Base-by-base conservation (phyloP, 2,329 filamentous ascomycete species). In the Mariannaea elegans region DNA sequence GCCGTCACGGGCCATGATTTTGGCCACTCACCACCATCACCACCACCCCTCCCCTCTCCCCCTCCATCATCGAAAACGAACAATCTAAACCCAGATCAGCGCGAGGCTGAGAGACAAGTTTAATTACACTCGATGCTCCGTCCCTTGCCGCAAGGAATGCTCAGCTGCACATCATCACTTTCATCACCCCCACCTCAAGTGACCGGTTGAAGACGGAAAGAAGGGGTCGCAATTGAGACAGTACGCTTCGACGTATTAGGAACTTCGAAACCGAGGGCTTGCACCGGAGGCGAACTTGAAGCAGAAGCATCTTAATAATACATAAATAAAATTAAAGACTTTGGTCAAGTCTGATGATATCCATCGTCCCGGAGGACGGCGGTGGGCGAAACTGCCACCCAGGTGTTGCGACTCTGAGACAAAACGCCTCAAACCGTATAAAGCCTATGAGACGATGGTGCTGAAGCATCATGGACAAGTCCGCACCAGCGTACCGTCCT, bases 91-190 rank as follows among this genome's bases (percentile, higher is more conserved):
- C 62, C 44, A 55, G 54, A 58, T 58, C 51, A 62, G 53, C 34
- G 55, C 56, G 54, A 67, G 59, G 62, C 66, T 64, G 59, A 67
- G 45, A 47, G 41, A 36, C 44, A 27, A 44, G 64, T 68, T 68
- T 67, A 63, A 68, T 65, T 67, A 45, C 47, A 39, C 36, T 5
- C 36, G 16, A 36, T 34, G 16, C 16, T 39, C 18, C 23, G 18
- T 16, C 50, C 42, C 31, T 48, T 46, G 32, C 41, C 24, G 32
- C 14, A 34, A 32, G 48, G 49, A 59, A 44, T 48, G 55, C 18
- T 39, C n/a, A 29, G 19, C 27, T 42, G 50, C 46, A 21, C 46
- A 56, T 56, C 54, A 44, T 38, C 48, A 59, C 32, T n/a, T n/a
- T 14, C 7, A 14, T 36, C 32, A 36, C 7, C 7, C 32, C 32